Conservation (phyloP, 352 stramenopile species). For the Globisporangium spiculum region DNA sequence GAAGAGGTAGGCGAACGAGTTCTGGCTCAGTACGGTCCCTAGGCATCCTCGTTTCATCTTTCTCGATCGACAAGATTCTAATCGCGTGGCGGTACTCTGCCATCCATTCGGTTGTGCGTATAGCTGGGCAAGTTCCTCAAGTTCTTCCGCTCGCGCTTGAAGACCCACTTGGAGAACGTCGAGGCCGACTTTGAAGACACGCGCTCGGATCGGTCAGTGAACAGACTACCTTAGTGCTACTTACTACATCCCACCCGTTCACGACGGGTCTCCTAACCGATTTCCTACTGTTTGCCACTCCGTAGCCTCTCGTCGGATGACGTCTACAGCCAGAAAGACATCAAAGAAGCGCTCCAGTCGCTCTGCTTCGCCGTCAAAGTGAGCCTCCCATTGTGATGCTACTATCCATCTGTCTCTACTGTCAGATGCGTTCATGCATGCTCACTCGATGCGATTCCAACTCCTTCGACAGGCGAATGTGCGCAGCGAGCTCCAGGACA, state of each 20-base stretch:
- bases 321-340: slow-evolving; percentile 82
- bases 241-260: too few relatives aligned
- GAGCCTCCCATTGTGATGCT: not conserved
- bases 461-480: slow-evolving; percentile 48
- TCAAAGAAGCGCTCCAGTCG: slow-evolving; percentile 70
- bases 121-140: slow-evolving; percentile 83
- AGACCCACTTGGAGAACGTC: slow-evolving; percentile 76
- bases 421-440: not conserved
- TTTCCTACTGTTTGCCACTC: not conserved
- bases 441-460: too few relatives aligned
- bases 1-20: slow-evolving; percentile 40
- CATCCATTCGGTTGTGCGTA: not conserved
- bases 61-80: not conserved
- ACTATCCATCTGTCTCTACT: not conserved
- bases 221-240: too few relatives aligned
- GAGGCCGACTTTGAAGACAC: slow-evolving; percentile 85
- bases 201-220: slow-evolving; percentile 46
- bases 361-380: slow-evolving; percentile 83
- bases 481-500: slow-evolving; percentile 75
- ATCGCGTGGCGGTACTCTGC: too few relatives aligned
- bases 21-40: not conserved
- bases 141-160: slow-evolving; percentile 79
- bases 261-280: not conserved
- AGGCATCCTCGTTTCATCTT: not conserved
- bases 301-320: slow-evolving; percentile 68